Evolutionary conservation across 2,329 filamentous ascomycete genomes (phyloP), one percentile per base, ranked within the genome.

Genomic region (Chaetomiaceae sp.): DNA sequence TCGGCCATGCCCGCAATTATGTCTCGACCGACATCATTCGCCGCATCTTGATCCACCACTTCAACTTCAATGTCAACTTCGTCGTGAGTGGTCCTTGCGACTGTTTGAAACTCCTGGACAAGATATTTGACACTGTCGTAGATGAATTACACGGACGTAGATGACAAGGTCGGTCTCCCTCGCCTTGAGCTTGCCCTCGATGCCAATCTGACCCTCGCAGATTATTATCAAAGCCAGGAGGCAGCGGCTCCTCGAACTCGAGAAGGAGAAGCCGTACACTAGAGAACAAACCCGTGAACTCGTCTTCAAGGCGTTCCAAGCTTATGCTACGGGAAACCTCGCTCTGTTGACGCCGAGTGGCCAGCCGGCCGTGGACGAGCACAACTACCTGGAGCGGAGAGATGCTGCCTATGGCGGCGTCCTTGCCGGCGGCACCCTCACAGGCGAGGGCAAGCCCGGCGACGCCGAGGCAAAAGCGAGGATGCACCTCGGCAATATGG

Each of bases 141-240:
- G 59, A 94, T 95, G 86, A 95, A 95, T 72, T 90, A 94, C 58
- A 95, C 90, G 25, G 90, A 92, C 63, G 80, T 92, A 30, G 65
- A 66, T 49, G 64, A 66, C 53, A 63, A 65, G 52, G 61, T 50
- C 51, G 16, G 58, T 40, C 44, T 48, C n/a, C 29, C 18, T 13
- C 7, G 16, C 18, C 5, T 16, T 27, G 7, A 10, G 11, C 2
- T 7, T 4, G 4, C 25, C 1, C n/a, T 27, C 10, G 30, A 42
- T n/a, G 14, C 37, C 14, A 4, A 8, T 37, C 45, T 43, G 13
- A 51, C 41, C 11, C 18, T 16, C 25, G 40, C 58, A 80, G 77
- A 81, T 81, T 55, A 81, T 81, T 60, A 74, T 81, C 67, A 77
- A 76, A 61, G 78, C 87, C 13, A 78, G 92, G 64, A 84, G 94